Base-by-base conservation (phyloP, 495 filamentous ascomycete species). In the Bacidia gigantensis region DNA sequence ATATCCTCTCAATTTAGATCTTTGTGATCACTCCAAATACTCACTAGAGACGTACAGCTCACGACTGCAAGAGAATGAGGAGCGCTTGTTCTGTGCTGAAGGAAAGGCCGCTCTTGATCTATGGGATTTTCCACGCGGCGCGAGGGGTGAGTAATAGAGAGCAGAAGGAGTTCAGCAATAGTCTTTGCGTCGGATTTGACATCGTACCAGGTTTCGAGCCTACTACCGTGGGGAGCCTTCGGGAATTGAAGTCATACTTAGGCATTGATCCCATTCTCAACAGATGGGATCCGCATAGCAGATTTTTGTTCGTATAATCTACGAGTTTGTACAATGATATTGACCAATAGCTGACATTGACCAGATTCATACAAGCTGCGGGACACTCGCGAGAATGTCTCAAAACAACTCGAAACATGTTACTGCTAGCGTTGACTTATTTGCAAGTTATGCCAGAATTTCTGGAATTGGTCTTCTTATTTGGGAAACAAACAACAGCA, bases 371-470 rank as follows among this genome's bases (percentile, higher is more conserved):
- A 10, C 55, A 62, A n/a, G n/a, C n/a, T 54, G 66, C 66, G 25
- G 40, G 54, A 41, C 51, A 61, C 29, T 67, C 66, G 1, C 40
- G 65, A 42, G 60, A 59, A 17, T 47, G 46, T 9, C 56, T 70
- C 23, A 59, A 53, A 11, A 61, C 59, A 32, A 63, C 53, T n/a
- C 56, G 60, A 26, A 50, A 61, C 7, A 72, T 71, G 64, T 56
- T 73, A 3, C 56, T 55, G 3, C 48, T 57, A 25, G 43, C 60
- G n/a, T 56, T 72, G 11, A 69, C 67, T 1, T 61, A 69, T 51
- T 63, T 69, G 50, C 70, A 72, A 64, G 65, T 70, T 10, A 67
- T 69, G 61, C 64, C 69, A 3, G 57, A 56, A 20, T 72, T 70
- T 57, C 32, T 72, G 1, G 69, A 72, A 26, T 66, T 73, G 32